Conservation (phyloP, 2,329 filamentous ascomycete genomes). For the Sordariomycetes sp. region DNA sequence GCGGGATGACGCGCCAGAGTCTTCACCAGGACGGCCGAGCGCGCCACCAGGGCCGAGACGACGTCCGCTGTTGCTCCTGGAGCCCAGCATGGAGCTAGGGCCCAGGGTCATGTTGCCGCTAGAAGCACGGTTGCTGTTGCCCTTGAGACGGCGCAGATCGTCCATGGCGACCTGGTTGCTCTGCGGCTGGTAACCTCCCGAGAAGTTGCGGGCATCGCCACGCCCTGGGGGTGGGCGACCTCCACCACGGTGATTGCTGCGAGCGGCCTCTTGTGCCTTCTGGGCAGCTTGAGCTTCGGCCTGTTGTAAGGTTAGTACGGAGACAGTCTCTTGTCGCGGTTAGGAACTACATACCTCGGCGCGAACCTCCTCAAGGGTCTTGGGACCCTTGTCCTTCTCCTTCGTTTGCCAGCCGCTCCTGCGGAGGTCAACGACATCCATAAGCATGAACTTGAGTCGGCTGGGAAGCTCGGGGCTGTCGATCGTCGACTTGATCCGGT, state of each 20-base stretch:
- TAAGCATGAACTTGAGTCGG: slow-evolving; percentile 90
- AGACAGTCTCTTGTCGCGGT: background rate
- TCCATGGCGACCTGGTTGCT: slow-evolving; percentile 87
- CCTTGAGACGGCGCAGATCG: slow-evolving; percentile 78
- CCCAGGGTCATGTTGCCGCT: slow-evolving; percentile 62
- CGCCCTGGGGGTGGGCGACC: slow-evolving; percentile 68
- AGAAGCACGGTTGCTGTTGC: slow-evolving; percentile 46
- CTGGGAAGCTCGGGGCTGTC: slow-evolving; percentile 74
- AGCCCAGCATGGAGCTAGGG: slow-evolving; percentile 77
- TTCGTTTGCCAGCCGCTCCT: slow-evolving; percentile 73
- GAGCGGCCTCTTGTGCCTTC: slow-evolving; percentile 67
- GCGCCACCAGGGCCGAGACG: slow-evolving; percentile 68
- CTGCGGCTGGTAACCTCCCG: slow-evolving; percentile 60
- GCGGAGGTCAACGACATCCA: slow-evolving; percentile 87
- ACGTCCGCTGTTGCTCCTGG: slow-evolving; percentile 85
- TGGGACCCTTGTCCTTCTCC: slow-evolving; percentile 86
- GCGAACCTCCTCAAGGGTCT: slow-evolving; percentile 90
- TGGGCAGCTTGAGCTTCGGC: slow-evolving; percentile 68
- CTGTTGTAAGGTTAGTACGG: slow-evolving; percentile 22
- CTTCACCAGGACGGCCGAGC: slow-evolving; percentile 66
- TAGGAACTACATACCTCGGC: slow-evolving; percentile 50
- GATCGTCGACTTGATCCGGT: slow-evolving; percentile 74
- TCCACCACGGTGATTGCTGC: slow-evolving; percentile 56
- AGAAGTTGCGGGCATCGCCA: slow-evolving; percentile 81
- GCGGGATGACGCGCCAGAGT: slow-evolving; percentile 80